Conservation (phyloP, 2,329 filamentous ascomycete species). For the Trichoderma polysporum region DNA sequence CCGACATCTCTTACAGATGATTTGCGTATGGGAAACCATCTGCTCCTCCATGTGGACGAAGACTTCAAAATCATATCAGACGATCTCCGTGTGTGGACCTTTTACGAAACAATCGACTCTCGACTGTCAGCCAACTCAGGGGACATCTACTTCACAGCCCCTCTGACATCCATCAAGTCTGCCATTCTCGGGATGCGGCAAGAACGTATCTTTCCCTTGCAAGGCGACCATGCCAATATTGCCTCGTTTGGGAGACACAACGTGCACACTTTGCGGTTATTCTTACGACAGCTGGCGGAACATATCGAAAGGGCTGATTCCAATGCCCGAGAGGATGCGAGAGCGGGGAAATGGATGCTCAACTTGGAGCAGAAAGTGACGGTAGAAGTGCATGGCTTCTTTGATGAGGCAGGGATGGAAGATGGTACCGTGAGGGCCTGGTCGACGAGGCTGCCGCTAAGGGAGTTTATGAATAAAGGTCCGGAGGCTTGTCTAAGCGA, state of each 20-base stretch:
- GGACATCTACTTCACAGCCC: conserved; percentile 58
- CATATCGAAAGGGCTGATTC: conserved; percentile 37
- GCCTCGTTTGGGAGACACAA: conserved; percentile 55
- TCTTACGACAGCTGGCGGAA: conserved; percentile 36
- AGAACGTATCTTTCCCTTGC: conserved; percentile 52
- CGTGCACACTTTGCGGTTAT: conserved; percentile 46
- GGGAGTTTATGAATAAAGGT: conserved; percentile 56
- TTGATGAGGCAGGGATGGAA: conserved; percentile 39
- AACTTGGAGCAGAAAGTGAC: conserved; percentile 53
- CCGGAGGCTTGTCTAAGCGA: conserved; percentile 56
- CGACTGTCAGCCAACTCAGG: conserved; percentile 48
- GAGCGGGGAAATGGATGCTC: conserved; percentile 44
- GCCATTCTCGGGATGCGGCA: conserved; percentile 51
- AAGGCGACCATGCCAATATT: conserved; percentile 55
- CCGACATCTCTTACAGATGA: conserved; percentile 51
- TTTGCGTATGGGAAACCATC: conserved; percentile 50
- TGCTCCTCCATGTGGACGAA: conserved; percentile 51
- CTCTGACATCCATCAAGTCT: conserved; percentile 58
- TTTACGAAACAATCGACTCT: conserved; percentile 63
- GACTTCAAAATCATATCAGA: conserved; percentile 56
- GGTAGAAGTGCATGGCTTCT: conserved; percentile 59
- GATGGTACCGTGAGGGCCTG: conserved; percentile 47
- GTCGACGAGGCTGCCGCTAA: conserved; percentile 50
- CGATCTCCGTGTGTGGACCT: conserved; percentile 61
- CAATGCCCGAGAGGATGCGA: conserved; percentile 28